Percentiles rank a stretch among this genome's conserved stretches.
Evolutionary conservation across 352 stramenopile genomes (phyloP).

Genomic region (Achlya hypogyna): DNA sequence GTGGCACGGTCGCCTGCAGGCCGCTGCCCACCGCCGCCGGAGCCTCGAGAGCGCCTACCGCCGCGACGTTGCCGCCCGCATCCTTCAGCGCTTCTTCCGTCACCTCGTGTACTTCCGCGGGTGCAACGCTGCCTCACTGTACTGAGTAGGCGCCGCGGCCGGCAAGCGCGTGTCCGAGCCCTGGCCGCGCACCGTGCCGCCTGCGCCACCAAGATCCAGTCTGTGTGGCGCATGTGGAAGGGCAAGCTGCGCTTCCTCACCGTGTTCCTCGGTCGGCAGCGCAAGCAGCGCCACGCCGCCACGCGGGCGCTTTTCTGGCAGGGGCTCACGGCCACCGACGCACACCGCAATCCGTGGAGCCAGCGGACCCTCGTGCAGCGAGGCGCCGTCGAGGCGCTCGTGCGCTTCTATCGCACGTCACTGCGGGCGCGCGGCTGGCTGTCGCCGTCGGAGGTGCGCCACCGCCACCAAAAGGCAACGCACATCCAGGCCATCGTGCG

Average conservation of each 20-base stretch:
- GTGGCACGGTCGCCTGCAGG: constrained; percentile 33
- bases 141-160: constrained; percentile 6
- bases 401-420: constrained; percentile 36
- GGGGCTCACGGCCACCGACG: not conserved
- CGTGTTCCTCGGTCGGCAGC: constrained; percentile 26
- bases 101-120: constrained; percentile 43
- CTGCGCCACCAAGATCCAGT: constrained; percentile 51
- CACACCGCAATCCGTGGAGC: constrained; percentile 19
- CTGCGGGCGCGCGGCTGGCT: constrained; percentile 47
- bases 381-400: constrained; percentile 41
- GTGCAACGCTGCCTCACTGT: not conserved
- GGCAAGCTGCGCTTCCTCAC: constrained; percentile 43
- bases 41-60: constrained; percentile 30
- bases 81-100: constrained; percentile 67
- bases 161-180: constrained; percentile 33
- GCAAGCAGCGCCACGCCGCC: constrained; percentile 29
- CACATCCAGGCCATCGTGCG: constrained; percentile 52
- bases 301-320: constrained; percentile 26
- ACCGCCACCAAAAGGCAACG: constrained; percentile 35
- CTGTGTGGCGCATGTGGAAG: constrained; percentile 70
- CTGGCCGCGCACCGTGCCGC: constrained; percentile 29
- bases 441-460: constrained; percentile 35
- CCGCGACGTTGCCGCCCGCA: constrained; percentile 32
- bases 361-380: constrained; percentile 34
- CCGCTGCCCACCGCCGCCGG: constrained; percentile 25